Percentiles rank a stretch among this genome's conserved stretches.
Conservation (phyloP, 2,329 filamentous ascomycete species). For the Raffaelea arxii region DNA sequence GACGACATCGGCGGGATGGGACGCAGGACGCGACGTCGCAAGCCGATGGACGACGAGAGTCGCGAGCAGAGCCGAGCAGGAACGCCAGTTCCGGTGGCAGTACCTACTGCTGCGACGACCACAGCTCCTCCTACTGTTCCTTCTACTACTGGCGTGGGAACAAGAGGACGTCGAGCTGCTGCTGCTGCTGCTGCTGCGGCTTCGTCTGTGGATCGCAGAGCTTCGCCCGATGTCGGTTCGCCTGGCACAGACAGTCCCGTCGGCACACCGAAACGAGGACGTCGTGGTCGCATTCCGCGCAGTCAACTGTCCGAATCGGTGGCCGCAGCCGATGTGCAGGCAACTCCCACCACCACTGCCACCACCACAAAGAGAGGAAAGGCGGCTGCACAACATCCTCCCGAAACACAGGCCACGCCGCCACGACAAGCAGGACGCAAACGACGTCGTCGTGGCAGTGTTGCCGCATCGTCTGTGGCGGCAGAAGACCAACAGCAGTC, state of each 20-base stretch:
- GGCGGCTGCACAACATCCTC: too few relatives aligned
- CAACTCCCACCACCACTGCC: not conserved
- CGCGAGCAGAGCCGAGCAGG: conserved; percentile 41
- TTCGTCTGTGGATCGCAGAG: too few relatives aligned
- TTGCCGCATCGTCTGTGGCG: not conserved
- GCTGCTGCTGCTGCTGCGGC: too few relatives aligned
- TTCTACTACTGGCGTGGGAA: not conserved
- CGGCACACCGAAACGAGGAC: conserved; percentile 9
- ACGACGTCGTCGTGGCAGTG: too few relatives aligned
- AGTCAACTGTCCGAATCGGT: conserved; percentile 13
- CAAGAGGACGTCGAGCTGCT: too few relatives aligned
- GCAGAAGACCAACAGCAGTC: not conserved
- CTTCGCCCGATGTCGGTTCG: too few relatives aligned
- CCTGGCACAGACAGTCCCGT: not conserved
- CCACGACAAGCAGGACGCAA: too few relatives aligned
- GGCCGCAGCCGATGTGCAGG: conserved; percentile 8
- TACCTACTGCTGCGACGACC: conserved; percentile 19
- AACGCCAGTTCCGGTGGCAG: conserved; percentile 29
- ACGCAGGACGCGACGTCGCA: conserved; percentile 41
- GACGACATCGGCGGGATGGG: conserved; percentile 33
- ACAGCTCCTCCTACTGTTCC: conserved; percentile 18
- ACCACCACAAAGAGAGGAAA: too few relatives aligned
- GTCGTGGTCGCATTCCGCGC: conserved; percentile 8
- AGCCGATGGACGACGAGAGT: conserved; percentile 40
- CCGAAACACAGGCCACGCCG: too few relatives aligned